phyloP scores from a whole-genome alignment of 805 yeast genomes.

The Debaryomyces tyrocola region DNA sequence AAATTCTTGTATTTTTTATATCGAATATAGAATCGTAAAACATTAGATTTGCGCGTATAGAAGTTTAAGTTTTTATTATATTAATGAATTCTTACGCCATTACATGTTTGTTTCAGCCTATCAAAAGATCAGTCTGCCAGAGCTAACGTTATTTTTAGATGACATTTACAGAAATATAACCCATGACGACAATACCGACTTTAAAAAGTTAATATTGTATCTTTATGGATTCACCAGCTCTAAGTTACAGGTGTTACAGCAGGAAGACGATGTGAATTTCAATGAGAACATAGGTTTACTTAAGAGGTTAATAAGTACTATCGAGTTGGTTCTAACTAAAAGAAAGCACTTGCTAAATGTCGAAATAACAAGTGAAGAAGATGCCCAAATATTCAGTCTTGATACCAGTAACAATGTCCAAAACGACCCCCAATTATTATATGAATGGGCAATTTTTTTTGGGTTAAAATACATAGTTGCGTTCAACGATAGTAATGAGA shows the following conservation, averaged over 20 bases:
- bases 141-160: slow-evolving; percentile 30
- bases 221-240: slow-evolving; percentile 33
- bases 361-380: slow-evolving; percentile 13
- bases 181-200: slow-evolving; percentile 32
- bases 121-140: slow-evolving; percentile 23
- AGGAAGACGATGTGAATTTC: neutral
- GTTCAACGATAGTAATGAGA: slow-evolving; percentile 9
- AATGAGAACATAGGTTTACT: slow-evolving; percentile 1
- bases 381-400: neutral
- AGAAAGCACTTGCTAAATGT: slow-evolving; percentile 24
- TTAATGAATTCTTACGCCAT: neutral
- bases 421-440: slow-evolving; percentile 12
- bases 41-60: neutral
- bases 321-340: slow-evolving; percentile 34
- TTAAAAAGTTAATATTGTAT: slow-evolving; percentile 32
- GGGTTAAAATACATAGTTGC: slow-evolving; percentile 24
- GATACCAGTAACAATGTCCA: neutral
- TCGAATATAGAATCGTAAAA: too few species aligned
- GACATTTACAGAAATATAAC: slow-evolving; percentile 34
- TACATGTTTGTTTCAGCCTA: slow-evolving; percentile 2
- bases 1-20: neutral
- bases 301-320: slow-evolving; percentile 22
- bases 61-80: neutral
- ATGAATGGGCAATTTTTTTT: slow-evolving; percentile 32
- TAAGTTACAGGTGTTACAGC: slow-evolving; percentile 11